These are phyloP conservation scores for Ceratobasidium sp. DNA, from an alignment of 1,284 basidiomycete species.

Conservation along the genomic window DNA sequence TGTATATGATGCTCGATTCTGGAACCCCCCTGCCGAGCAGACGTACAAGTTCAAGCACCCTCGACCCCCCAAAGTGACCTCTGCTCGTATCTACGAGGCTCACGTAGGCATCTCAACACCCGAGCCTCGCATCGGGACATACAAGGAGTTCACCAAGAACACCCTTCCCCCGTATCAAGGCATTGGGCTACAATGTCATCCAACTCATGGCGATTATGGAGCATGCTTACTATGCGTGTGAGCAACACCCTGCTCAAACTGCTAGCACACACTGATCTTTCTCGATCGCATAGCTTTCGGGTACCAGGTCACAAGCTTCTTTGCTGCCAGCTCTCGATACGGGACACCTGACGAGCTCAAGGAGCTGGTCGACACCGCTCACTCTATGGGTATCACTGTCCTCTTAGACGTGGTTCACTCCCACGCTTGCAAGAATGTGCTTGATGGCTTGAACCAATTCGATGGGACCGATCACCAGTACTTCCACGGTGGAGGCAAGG, in stretches of 20 bases:
- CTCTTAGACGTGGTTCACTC: conserved; percentile 97
- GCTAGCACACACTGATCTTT: conserved; percentile 20
- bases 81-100: conserved; percentile 92
- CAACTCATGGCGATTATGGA: conserved; percentile 99
- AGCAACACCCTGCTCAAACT: conserved; percentile 46
- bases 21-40: conserved; percentile 84
- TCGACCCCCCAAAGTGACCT: conserved; percentile 70
- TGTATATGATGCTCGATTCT: conserved; percentile 96
- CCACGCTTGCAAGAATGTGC: conserved; percentile 96
- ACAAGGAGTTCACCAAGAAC: conserved; percentile 92
- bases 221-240: conserved; percentile 97
- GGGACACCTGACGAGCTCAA: conserved; percentile 95
- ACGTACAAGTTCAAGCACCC: conserved; percentile 84
- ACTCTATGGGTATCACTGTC: conserved; percentile 90
- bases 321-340: conserved; percentile 94
- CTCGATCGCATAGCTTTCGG: conserved; percentile 74
- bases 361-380: conserved; percentile 93
- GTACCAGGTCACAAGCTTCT: conserved; percentile 97
- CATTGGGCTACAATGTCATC: conserved; percentile 94
- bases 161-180: conserved; percentile 85
- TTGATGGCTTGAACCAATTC: conserved; percentile 94
- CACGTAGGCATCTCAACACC: conserved; percentile 96
- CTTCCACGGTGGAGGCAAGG: conserved; percentile 92
- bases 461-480: conserved; percentile 97
- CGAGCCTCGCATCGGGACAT: conserved; percentile 87